Conservation (phyloP, 1,139 yeast species). For the Kluyveromyces marxianus region DNA sequence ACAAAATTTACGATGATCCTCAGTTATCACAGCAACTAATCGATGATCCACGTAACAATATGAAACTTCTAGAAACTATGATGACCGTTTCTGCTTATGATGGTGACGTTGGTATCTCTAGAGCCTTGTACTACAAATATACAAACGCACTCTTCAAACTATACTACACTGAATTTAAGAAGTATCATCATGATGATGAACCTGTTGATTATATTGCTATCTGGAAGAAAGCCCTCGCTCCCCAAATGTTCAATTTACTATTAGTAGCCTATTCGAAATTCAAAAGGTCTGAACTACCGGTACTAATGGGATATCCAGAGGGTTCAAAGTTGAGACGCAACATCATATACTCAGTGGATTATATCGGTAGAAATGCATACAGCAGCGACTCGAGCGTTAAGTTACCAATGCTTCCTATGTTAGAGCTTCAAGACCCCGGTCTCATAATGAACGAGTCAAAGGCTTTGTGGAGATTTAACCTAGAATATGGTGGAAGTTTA, state of each 20-base stretch:
- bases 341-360: slow-evolving; percentile 35
- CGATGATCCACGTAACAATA: slow-evolving; percentile 38
- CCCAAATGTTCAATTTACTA: slow-evolving; percentile 46
- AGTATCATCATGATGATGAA: slow-evolving; percentile 19
- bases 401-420: slow-evolving; percentile 66
- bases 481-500: slow-evolving; percentile 20
- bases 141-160: slow-evolving; percentile 35
- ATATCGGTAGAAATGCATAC: slow-evolving; percentile 19
- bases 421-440: slow-evolving; percentile 33
- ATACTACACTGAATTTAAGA: slow-evolving; percentile 26
- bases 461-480: slow-evolving; percentile 54
- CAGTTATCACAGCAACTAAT: slow-evolving; percentile 9
- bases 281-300: slow-evolving; percentile 33
- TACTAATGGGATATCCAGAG: slow-evolving; percentile 37
- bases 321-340: slow-evolving; percentile 44
- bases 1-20: slow-evolving; percentile 49
- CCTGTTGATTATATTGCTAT: slow-evolving; percentile 5
- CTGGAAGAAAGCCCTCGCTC: slow-evolving; percentile 31
- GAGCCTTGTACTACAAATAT: slow-evolving; percentile 62
- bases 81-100: slow-evolving; percentile 67
- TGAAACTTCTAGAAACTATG: slow-evolving; percentile 52
- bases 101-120: slow-evolving; percentile 67
- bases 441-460: slow-evolving; percentile 66
- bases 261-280: slow-evolving; percentile 50
- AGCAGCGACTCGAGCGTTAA: slow-evolving; percentile 22